Evolutionary conservation across 2,329 filamentous ascomycete species (phyloP).

Genomic region (Penicillium sp.): DNA sequence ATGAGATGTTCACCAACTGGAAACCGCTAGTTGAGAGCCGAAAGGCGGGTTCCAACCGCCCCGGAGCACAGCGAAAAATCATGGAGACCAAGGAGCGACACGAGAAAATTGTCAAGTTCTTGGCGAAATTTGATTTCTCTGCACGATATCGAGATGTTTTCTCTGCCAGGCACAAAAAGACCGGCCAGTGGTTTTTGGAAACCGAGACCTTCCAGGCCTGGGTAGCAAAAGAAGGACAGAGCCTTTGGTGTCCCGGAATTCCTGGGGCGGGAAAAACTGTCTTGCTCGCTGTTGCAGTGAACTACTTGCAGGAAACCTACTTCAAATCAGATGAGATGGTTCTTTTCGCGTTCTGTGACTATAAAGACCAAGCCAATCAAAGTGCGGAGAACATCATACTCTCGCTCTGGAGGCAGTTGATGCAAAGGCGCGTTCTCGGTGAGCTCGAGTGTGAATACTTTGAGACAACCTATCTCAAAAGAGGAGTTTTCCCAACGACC

Average conservation of each 20-base stretch:
- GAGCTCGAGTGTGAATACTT: constrained; percentile 1
- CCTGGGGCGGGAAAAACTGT: constrained; percentile 3
- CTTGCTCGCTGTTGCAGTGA: not conserved
- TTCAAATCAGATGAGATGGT: not conserved
- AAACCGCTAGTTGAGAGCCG: not conserved
- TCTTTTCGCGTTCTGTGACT: constrained; percentile 4
- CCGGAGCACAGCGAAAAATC: not conserved
- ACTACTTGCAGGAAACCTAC: not conserved
- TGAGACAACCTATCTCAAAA: not conserved
- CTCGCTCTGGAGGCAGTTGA: constrained; percentile 1
- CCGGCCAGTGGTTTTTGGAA: constrained; percentile 3
- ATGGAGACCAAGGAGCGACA: constrained; percentile 1
- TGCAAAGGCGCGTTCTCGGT: not conserved
- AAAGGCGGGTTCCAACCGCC: not conserved
- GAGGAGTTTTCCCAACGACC: not conserved
- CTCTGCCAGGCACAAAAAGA: not conserved
- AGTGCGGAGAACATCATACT: constrained; percentile 1
- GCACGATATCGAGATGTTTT: constrained; percentile 1
- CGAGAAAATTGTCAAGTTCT: not conserved
- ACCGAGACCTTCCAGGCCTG: not conserved
- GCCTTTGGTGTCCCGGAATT: constrained; percentile 4
- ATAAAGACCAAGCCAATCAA: not conserved
- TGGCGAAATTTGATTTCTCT: constrained; percentile 2
- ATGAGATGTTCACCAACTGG: constrained; percentile 1
- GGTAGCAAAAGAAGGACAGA: not conserved